Evolutionary conservation across 345 rosid species (phyloP).

Genomic region (Acer yangbiense): DNA sequence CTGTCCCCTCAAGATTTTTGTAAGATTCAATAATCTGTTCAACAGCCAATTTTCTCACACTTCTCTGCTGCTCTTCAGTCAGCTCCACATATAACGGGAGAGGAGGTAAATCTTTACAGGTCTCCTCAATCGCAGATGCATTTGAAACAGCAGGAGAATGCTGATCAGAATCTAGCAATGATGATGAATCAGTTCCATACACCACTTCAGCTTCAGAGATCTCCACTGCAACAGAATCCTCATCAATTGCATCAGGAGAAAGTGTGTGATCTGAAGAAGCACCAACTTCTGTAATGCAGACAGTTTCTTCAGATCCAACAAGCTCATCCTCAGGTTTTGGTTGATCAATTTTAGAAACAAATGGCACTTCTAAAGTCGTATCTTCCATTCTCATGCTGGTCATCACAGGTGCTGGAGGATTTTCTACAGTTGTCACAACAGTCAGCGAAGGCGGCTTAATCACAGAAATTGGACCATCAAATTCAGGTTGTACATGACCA

Average conservation of each 20-base stretch:
- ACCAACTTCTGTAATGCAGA: slow-evolving; percentile 41
- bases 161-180: slow-evolving; percentile 53
- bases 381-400: slow-evolving; percentile 43
- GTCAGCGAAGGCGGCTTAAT: slow-evolving; percentile 50
- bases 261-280: slow-evolving; percentile 45
- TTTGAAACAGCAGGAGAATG: slow-evolving; percentile 45
- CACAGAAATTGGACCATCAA: slow-evolving; percentile 48
- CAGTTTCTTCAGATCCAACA: slow-evolving; percentile 44
- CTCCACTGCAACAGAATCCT: slow-evolving; percentile 42
- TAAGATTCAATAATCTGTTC: slow-evolving; percentile 73
- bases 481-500: slow-evolving; percentile 42
- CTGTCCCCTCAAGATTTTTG: slow-evolving; percentile 53
- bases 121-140: slow-evolving; percentile 59
- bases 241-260: slow-evolving; percentile 54
- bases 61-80: slow-evolving; percentile 53
- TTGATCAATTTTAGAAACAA: slow-evolving; percentile 45
- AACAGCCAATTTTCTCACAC: slow-evolving; percentile 61
- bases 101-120: slow-evolving; percentile 58
- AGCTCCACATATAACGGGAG: slow-evolving; percentile 79
- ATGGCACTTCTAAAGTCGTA: slow-evolving; percentile 44
- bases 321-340: slow-evolving; percentile 45
- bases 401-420: slow-evolving; percentile 35
- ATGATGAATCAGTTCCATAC: slow-evolving; percentile 41
- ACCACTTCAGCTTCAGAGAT: slow-evolving; percentile 46
- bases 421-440: slow-evolving; percentile 40